Percentiles rank a stretch among this genome's conserved stretches.
phyloP scores from a whole-genome alignment of 768 basidiomycete genomes.

The Boletus rubescentipes region DNA sequence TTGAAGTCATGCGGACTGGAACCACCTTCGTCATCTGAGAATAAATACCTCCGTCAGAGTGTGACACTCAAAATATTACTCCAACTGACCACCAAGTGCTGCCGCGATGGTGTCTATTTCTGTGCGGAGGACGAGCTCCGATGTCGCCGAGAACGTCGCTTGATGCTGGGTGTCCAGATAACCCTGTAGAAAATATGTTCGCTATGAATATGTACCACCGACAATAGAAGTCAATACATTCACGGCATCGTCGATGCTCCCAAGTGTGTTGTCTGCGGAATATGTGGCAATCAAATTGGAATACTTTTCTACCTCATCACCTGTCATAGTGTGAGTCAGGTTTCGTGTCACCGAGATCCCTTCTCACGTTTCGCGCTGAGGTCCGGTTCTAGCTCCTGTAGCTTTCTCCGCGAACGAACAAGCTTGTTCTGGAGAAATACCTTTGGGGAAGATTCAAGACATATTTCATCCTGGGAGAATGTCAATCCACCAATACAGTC shows the following conservation, averaged over 20 bases:
- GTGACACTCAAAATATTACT: background rate
- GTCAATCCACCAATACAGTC: background rate
- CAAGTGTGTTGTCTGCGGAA: slow-evolving; percentile 46
- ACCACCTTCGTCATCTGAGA: slow-evolving; percentile 69
- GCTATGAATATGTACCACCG: background rate
- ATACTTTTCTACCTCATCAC: slow-evolving; percentile 54
- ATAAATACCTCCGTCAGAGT: slow-evolving; percentile 10
- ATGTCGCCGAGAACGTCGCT: slow-evolving; percentile 50
- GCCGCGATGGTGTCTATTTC: slow-evolving; percentile 61
- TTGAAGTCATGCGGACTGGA: slow-evolving; percentile 78
- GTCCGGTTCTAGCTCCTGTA: slow-evolving; percentile 59
- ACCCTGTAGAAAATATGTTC: slow-evolving; percentile 40
- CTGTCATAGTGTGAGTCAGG: slow-evolving; percentile 34
- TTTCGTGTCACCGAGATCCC: background rate
- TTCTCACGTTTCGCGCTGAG: slow-evolving; percentile 62
- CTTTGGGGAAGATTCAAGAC: slow-evolving; percentile 67
- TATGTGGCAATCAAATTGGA: slow-evolving; percentile 47
- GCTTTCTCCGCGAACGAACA: slow-evolving; percentile 53
- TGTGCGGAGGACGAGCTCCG: slow-evolving; percentile 56
- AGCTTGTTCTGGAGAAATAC: slow-evolving; percentile 82
- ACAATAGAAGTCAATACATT: slow-evolving; percentile 14
- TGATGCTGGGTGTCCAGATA: slow-evolving; percentile 66
- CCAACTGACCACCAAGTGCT: slow-evolving; percentile 60
- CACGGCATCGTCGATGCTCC: slow-evolving; percentile 45
- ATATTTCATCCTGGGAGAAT: slow-evolving; percentile 42